phyloP scores from a whole-genome alignment of 495 filamentous ascomycete genomes.

The Neurospora sublineolata region DNA sequence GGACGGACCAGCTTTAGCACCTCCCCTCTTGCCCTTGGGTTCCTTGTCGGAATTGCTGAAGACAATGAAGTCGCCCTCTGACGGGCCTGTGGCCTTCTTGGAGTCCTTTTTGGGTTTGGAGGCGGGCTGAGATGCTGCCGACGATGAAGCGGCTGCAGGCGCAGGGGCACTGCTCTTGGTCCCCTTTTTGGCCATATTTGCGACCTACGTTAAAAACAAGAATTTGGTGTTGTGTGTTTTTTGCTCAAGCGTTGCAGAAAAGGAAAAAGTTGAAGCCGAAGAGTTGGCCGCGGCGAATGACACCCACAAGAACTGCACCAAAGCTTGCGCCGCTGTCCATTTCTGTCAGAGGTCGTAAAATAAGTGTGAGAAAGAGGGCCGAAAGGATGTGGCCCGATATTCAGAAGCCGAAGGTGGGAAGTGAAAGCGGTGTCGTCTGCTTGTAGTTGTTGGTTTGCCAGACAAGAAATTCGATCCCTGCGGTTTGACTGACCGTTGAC shows the following conservation, averaged over 20 bases:
- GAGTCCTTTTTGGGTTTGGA: constrained; percentile 16
- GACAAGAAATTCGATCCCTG: not conserved
- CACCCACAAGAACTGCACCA: not conserved
- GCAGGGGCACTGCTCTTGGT: constrained; percentile 30
- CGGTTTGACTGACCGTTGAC: not conserved
- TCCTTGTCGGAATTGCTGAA: constrained; percentile 54
- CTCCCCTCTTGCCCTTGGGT: constrained; percentile 36
- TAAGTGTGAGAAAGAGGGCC: not conserved
- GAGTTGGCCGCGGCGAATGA: not conserved
- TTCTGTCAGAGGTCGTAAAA: not conserved
- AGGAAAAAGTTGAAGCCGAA: not conserved
- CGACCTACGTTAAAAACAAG: not conserved
- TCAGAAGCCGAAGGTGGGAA: not conserved
- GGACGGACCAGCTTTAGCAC: constrained; percentile 27
- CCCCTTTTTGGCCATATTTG: constrained; percentile 35
- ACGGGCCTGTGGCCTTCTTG: constrained; percentile 22
- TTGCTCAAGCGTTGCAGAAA: not conserved
- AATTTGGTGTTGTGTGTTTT: constrained; percentile 1
- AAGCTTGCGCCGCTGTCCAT: constrained; percentile 4
- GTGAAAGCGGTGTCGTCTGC: not conserved
- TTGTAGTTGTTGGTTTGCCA: not conserved
- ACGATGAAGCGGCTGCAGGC: constrained; percentile 17
- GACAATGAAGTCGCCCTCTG: constrained; percentile 54
- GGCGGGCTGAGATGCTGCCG: constrained; percentile 11
- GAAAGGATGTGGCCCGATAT: not conserved